Conservation (phyloP, 2,329 filamentous ascomycete genomes). For the Neocucurbitaria cava region DNA sequence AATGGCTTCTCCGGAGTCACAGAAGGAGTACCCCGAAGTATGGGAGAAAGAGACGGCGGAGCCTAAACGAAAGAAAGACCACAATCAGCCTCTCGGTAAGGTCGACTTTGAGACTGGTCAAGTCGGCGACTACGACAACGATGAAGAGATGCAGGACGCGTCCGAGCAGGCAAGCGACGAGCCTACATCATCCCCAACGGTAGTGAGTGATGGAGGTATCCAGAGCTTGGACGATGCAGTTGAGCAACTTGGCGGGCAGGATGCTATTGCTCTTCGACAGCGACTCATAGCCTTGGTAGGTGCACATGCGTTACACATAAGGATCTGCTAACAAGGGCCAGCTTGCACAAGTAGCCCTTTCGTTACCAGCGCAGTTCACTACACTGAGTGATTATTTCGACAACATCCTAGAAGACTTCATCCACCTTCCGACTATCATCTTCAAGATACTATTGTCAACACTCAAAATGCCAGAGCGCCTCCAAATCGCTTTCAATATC, state of each 20-base stretch:
- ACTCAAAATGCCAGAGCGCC: slow-evolving; percentile 52
- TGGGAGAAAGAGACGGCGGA: slow-evolving; percentile 70
- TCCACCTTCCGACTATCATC: slow-evolving; percentile 63
- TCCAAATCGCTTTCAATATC: slow-evolving; percentile 57
- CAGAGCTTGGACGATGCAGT: slow-evolving; percentile 24
- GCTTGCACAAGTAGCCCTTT: slow-evolving; percentile 48
- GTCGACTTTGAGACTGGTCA: slow-evolving; percentile 62
- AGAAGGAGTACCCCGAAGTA: slow-evolving; percentile 68
- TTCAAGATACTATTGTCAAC: slow-evolving; percentile 65
- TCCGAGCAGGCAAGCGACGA: slow-evolving; percentile 11
- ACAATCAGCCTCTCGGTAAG: slow-evolving; percentile 65
- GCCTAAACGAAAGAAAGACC: slow-evolving; percentile 55
- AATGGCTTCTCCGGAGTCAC: slow-evolving; percentile 62
- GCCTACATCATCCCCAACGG: not conserved
- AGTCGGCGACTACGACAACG: slow-evolving; percentile 61
- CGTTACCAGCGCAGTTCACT: slow-evolving; percentile 55
- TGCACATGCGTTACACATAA: not conserved
- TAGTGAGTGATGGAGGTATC: not conserved
- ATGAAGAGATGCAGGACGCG: slow-evolving; percentile 40
- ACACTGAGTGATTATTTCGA: slow-evolving; percentile 65
- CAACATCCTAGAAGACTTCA: slow-evolving; percentile 63
- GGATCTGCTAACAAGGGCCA: slow-evolving; percentile 28
- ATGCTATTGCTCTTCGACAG: slow-evolving; percentile 68
- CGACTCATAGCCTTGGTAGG: slow-evolving; percentile 66
- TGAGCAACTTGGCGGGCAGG: slow-evolving; percentile 49